Evolutionary conservation across 352 stramenopile species (phyloP), one percentile per base, ranked within the genome.

Genomic region (Phytophthora pseudosyringae): DNA sequence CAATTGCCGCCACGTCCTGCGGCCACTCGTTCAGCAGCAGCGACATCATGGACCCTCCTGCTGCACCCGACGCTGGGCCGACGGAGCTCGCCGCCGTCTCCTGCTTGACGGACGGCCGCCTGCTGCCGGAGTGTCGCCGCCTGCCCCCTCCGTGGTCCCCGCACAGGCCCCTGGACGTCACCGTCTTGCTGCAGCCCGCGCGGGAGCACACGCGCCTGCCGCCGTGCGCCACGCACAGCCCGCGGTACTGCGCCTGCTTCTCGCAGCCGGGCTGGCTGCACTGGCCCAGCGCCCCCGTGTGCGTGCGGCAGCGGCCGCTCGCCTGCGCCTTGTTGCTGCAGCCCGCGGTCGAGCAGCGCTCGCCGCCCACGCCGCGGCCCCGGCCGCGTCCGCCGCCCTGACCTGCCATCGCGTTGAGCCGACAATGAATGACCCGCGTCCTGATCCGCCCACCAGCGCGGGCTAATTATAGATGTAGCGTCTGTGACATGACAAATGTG

Each of bases 241-340:
- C 60, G n/a, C 35, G 51, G 45, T 64, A 69, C 18, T 69, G 60
- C 0, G 60, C 60, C 25, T 69, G 60, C 38, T 69, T 69, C 29
- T 58, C 60, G 36, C 60, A 69, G 15, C 32, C 60, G 8, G n/a
- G 6, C 3, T 53, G 60, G 9, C 21, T 58, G 45, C 60, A 69
- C 16, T 58, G 55, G 21, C 60, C 60, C 33, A 59, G 25, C 7
- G 49, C 33, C 9, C 60, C 60, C 1, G 60, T 69, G 38, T 69
- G 60, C 5, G 60, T 69, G n/a, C 60, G 38, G 13, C 60, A 69
- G 5, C 39, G 16, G 12, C 60, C 60, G 10, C 33, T 57, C 0
- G 44, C 21, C 44, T 69, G 60, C 3, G 60, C 60, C 38, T 69
- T 69, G 38, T 69, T 69, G 21, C 10, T 32, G 25, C 60, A 69